Base-by-base conservation (phyloP, 2,329 filamentous ascomycete species). In the Amauroascus verrucosus region DNA sequence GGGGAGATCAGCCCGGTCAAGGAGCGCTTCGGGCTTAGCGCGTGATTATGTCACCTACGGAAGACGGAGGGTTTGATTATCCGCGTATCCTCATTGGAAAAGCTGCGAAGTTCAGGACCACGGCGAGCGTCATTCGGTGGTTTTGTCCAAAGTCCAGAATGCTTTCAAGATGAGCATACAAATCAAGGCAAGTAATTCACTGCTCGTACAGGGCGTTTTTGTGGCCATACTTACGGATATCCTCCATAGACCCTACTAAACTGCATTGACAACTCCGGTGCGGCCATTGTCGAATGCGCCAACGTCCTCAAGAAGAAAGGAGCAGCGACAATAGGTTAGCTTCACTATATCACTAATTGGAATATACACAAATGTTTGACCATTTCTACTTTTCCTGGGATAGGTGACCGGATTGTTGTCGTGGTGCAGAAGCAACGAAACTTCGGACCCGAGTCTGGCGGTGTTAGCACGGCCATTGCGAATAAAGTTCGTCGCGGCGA, bases 221-320 rank as follows among this genome's bases (percentile, higher is more conserved):
- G 2, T 48, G 16, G 13, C 11, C 16, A 3, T 5, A 32, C 14
- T 1, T 41, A 20, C 11, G 6, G 28, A 18, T 35, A 51, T 37
- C 45, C 30, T 28, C 38, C 35, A 32, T 62, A 96, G 93, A 86
- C 90, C 69, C 88, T 98, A 82, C 81, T 98, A 65, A 96, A 93
- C 75, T 97, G 93, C 84, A 97, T 98, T 82, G 93, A 98, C 84
- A 98, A 96, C 78, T 97, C 93, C 60, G 93, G 93, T 69, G 93
- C 93, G 62, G 90, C 93, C 64, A 79, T 98, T 61, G 93, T 97
- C 74, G 93, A 98, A 76, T 98, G 93, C 75, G 87, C 86, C 69
- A 85, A 91, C 69, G 86, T 97, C 58, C 77, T 98, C 65, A 88
- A 88, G 66, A 93, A 91, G 75, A 95, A 96, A 76, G 82, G 84